Evolutionary conservation across 495 filamentous ascomycete genomes (phyloP), one percentile per base, ranked within the genome.

Genomic region (Hamigera avellanea): DNA sequence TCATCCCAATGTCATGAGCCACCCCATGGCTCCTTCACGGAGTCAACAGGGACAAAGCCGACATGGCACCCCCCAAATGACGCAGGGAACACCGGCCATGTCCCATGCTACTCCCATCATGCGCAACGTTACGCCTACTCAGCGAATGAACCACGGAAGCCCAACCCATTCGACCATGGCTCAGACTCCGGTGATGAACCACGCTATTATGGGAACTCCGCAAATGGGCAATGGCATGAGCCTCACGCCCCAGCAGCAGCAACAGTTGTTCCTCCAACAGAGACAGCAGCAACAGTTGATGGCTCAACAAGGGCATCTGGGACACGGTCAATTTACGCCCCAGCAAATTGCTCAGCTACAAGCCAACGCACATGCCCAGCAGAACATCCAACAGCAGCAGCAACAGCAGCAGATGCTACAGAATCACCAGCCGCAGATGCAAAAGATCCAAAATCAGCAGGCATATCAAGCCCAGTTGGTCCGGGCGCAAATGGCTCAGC

Each of bases 51-150:
- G 81, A 41, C 74, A 78, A 37, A 77, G 75, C 50, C 64, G 70
- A 33, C 78, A 83, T 25, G 80, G 80, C 9, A 95, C 88, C 5
- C 88, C 88, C 4, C 77, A 84, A 41, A 80, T 93, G 68, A 69
- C 73, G 8, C 81, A 78, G 39, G 72, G 77, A 14, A 93, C 86
- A 0, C 87, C 87, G 10, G 81, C 78, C 39, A 79, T 89, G 68
- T 58, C 67, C 13, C 80, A 82, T 43, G 76, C 68, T 35, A 93
- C 78, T 2, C 75, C 80, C 0, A 73, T 80, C 13, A 78, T 78
- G 52, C 76, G 78, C 40, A 73, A 76, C 23, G 72, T 73, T 17
- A 81, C 81, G 15, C 76, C 80, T 7, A 83, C 76, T 10, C 77
- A 80, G 40, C 73, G 81, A 8, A 79, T 86, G 70, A 67, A 60